Evolutionary conservation across 1,284 basidiomycete genomes (phyloP), one percentile per base, ranked within the genome.

Genomic region (Boletus semigastroideus): DNA sequence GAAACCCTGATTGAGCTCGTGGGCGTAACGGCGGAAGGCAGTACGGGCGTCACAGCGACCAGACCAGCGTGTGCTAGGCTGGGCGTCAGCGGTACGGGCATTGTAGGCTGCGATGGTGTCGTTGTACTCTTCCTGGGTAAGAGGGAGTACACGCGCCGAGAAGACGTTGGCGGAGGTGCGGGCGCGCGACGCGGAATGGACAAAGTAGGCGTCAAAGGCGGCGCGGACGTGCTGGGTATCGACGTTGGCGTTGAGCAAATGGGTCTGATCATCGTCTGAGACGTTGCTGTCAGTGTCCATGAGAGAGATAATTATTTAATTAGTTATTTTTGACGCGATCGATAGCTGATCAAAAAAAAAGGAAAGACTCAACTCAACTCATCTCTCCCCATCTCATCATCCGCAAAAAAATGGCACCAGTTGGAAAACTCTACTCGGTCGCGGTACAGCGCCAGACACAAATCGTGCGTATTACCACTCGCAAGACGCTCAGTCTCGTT

Each of bases 171-270:
- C 74, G 14, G 90, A 92, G 20, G 92, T 94, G 52, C 80, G 79
- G 1, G 82, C 70, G 14, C 85, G 77, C 37, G 84, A 78, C 10
- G 84, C 74, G 20, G 81, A 75, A 46, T 84, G 78, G 16, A 79
- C 76, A 65, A 97, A 92, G 72, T 94, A 97, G 14, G 84, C 81
- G 71, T 97, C 94, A 49, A 93, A 92, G 63, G 78, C 71, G 16
- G 86, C 78, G 46, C 76, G 74, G 16, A 43, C 3, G 25, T 37
- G 33, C 4, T 40, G 51, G 0, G 28, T 3, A 14, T 53, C 48
- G 20, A 20, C 27, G 53, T 57, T 33, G 44, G 42, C 36, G 42
- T 57, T 48, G 59, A 52, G 45, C 37, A 50, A 14, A 19, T 42
- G 47, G 3, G 59, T 51, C 47, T 58, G 61, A 51, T 66, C 68